Conservation (phyloP, 345 rosid species). For the Limnanthes douglasii region DNA sequence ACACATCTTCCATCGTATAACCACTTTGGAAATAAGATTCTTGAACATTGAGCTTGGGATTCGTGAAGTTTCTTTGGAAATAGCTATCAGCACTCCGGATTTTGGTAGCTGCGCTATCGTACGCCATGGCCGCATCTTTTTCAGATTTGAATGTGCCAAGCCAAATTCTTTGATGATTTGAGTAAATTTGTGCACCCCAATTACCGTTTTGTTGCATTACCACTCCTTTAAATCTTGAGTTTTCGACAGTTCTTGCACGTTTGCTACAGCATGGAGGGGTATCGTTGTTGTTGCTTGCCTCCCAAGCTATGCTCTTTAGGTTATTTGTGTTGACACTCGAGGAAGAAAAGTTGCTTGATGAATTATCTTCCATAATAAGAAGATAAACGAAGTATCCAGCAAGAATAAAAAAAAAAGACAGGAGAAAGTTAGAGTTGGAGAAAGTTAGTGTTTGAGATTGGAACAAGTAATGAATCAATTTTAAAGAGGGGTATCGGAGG, state of each 20-base stretch:
- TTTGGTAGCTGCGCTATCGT: constrained; percentile 48
- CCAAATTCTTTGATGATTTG: constrained; percentile 40
- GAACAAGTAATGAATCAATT: neutral
- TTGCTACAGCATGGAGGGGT: neutral
- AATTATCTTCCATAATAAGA: constrained; percentile 12
- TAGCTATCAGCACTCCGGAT: constrained; percentile 23
- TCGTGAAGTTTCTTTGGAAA: constrained; percentile 41
- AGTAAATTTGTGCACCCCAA: constrained; percentile 65
- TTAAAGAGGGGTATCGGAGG: constrained; percentile 5
- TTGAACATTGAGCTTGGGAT: constrained; percentile 23
- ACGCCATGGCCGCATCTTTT: constrained; percentile 47
- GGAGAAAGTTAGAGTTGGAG: neutral
- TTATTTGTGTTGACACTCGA: constrained; percentile 8
- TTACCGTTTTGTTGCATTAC: constrained; percentile 38
- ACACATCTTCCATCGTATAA: constrained; percentile 17
- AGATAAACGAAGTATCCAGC: neutral
- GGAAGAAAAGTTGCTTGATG: constrained; percentile 14
- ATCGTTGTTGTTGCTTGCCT: constrained; percentile 3
- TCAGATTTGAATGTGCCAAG: constrained; percentile 54
- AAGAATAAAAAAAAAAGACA: neutral
- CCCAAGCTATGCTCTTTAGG: neutral
- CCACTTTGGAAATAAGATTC: constrained; percentile 34
- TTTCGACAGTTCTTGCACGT: neutral
- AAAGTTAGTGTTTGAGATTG: neutral
- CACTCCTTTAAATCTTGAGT: constrained; percentile 35